Base-by-base conservation (phyloP, 1,284 basidiomycete species). In the Sutorius eximius region DNA sequence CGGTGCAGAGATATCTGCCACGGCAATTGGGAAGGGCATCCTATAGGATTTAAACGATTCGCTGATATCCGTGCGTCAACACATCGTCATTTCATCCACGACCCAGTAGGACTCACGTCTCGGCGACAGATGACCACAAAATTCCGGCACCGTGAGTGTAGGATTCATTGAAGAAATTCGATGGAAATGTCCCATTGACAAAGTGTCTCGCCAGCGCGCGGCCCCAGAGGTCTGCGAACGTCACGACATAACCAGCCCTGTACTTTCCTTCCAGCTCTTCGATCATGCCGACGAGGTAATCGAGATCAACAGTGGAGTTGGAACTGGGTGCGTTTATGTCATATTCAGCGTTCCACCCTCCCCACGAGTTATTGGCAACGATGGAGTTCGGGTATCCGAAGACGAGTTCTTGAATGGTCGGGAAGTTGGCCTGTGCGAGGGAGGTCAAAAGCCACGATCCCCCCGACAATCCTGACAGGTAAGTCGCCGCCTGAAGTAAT, bases 401-500 rank as follows among this genome's bases (percentile, higher is more conserved):
- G 1, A 69, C 34, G 44, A 78, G 68, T 5, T 76, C 66, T 36
- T 71, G 69, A 0, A 75, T 67, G 2, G 63, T 70, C 2, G 78
- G 77, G 30, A 76, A 73, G 59, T 73, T 68, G 46, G 75, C 73
- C 55, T 77, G 73, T 3, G 65, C 65, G 16, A 76, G 65, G 3
- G 75, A 75, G 7, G 73, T 71, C 24, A 76, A 45, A 3, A 75
- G 51, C 75, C 74, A 77, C 0, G 71, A 65, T 3, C 73, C 72
- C 1, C 82, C 82, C 0, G 75, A 79, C 4, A 80, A 66, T 4
- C 75, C 78, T 1, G 75, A 41, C 22, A 79, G 50, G 62, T 80
- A 81, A 2, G 72, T 71, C 5, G 75, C 67, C 3, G 73, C 60
- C 59, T 83, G 82, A 18, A 83, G 70, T 7, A 84, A 61, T 0